These are phyloP conservation scores for Lunularia cruciata DNA, from an alignment of 225 moss, liverwort and hornwort genomes.

Conservation along the genomic window DNA sequence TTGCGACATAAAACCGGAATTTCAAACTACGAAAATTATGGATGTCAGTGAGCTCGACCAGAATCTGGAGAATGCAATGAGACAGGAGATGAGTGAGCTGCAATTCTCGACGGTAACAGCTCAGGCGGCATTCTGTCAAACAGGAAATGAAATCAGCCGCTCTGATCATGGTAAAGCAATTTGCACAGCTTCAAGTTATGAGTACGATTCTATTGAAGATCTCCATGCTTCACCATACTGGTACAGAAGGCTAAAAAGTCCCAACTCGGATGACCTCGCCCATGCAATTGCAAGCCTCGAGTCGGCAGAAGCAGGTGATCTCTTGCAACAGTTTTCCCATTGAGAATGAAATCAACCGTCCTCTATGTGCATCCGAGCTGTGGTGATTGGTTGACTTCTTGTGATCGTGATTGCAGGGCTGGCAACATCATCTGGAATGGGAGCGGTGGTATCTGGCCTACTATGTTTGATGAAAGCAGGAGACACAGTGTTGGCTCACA, in stretches of 20 bases:
- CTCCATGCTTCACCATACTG: conserved; percentile 11
- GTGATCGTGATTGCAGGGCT: conserved; percentile 37
- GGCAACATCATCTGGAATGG: conserved; percentile 46
- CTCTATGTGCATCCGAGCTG: too few species aligned
- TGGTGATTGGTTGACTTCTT: too few species aligned
- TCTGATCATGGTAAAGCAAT: conserved; percentile 32
- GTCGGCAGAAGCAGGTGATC: conserved; percentile 44
- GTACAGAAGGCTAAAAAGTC: conserved; percentile 27
- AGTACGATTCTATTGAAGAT: conserved; percentile 27
- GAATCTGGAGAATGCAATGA: too few species aligned
- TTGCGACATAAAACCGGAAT: too few species aligned
- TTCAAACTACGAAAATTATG: too few species aligned
- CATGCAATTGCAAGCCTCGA: conserved; percentile 39
- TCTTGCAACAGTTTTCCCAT: not conserved
- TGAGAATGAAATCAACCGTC: too few species aligned
- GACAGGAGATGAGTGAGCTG: conserved; percentile 3
- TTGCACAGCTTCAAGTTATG: conserved; percentile 26
- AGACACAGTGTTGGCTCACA: conserved; percentile 30
- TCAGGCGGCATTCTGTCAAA: conserved; percentile 34
- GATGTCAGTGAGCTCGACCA: too few species aligned
- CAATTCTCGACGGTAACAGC: conserved; percentile 36
- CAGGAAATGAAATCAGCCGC: conserved; percentile 13
- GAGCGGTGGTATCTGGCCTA: conserved; percentile 32
- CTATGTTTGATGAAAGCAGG: conserved; percentile 34
- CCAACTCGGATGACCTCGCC: conserved; percentile 39